These are phyloP conservation scores for Morella rubra DNA, from an alignment of 306 rosid genomes.

Conservation along the genomic window DNA sequence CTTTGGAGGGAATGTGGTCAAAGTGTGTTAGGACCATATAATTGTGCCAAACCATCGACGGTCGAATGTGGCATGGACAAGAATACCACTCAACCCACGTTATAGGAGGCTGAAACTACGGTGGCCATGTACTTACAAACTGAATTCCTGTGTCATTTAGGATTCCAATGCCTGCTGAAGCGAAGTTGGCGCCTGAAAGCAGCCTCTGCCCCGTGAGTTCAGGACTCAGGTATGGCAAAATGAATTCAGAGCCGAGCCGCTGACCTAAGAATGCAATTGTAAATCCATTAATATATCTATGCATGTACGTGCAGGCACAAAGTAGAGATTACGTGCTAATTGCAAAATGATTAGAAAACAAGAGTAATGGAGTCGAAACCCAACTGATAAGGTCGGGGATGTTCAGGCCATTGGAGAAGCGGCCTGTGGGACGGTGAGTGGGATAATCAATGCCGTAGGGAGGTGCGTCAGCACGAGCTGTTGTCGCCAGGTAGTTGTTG, in stretches of 20 bases:
- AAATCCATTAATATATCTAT: too few species aligned
- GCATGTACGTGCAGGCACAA: background rate
- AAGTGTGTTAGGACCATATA: too few species aligned
- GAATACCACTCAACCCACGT: too few species aligned
- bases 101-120: conserved; percentile 21
- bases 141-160: conserved; percentile 78
- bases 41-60: too few species aligned
- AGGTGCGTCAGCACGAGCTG: conserved; percentile 62
- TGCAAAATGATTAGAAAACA: background rate
- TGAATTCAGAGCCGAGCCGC: conserved; percentile 41
- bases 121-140: conserved; percentile 31
- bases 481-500: conserved; percentile 56
- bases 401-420: too few species aligned
- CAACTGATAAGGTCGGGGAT: conserved; percentile 37
- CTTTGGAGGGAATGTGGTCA: too few species aligned
- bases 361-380: background rate
- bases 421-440: conserved; percentile 50
- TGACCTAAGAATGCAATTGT: conserved; percentile 39
- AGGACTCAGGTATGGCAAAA: conserved; percentile 75
- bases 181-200: conserved; percentile 71
- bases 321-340: too few species aligned
- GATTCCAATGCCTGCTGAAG: conserved; percentile 78
- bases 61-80: background rate
- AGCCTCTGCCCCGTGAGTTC: conserved; percentile 50
- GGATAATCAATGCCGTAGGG: conserved; percentile 70